phyloP scores from a whole-genome alignment of 371 early-diverging fungal species.

The Mucor circinelloides region DNA sequence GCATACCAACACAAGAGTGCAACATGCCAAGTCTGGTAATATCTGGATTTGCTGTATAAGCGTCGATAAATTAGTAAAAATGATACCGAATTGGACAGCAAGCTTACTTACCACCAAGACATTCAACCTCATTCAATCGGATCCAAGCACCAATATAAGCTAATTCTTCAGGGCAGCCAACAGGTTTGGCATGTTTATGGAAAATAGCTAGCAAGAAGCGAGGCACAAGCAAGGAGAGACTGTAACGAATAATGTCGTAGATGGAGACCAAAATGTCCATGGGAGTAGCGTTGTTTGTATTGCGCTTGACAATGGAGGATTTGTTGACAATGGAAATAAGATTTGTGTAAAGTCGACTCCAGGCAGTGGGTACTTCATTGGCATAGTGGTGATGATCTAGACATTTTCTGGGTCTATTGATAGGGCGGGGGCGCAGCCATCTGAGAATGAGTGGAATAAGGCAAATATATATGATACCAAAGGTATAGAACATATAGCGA shows the following conservation, averaged over 20 bases:
- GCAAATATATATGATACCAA: constrained; percentile 31
- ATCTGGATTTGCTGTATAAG: constrained; percentile 27
- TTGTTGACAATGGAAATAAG: constrained; percentile 12
- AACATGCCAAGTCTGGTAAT: constrained; percentile 37
- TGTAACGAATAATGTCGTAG: constrained; percentile 11
- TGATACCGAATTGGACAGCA: background rate
- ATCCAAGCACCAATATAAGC: constrained; percentile 38
- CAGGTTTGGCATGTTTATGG: constrained; percentile 17
- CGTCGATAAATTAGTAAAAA: constrained; percentile 1
- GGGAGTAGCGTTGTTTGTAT: background rate
- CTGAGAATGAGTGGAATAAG: constrained; percentile 27
- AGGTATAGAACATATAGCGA: constrained; percentile 26
- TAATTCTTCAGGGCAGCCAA: constrained; percentile 26
- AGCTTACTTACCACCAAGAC: constrained; percentile 35
- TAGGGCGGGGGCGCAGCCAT: constrained; percentile 30
- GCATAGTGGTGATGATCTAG: constrained; percentile 35
- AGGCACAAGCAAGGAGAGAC: constrained; percentile 14
- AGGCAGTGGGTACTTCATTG: constrained; percentile 29
- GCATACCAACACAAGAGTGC: constrained; percentile 38
- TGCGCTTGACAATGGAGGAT: background rate
- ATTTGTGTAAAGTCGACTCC: constrained; percentile 28
- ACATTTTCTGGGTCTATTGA: constrained; percentile 16
- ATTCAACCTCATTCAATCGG: constrained; percentile 40
- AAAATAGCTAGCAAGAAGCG: constrained; percentile 5
- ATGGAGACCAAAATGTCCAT: constrained; percentile 1